Evolutionary conservation across 345 rosid genomes (phyloP), one percentile per base, ranked within the genome.

Genomic region (Eutrema japonicum): DNA sequence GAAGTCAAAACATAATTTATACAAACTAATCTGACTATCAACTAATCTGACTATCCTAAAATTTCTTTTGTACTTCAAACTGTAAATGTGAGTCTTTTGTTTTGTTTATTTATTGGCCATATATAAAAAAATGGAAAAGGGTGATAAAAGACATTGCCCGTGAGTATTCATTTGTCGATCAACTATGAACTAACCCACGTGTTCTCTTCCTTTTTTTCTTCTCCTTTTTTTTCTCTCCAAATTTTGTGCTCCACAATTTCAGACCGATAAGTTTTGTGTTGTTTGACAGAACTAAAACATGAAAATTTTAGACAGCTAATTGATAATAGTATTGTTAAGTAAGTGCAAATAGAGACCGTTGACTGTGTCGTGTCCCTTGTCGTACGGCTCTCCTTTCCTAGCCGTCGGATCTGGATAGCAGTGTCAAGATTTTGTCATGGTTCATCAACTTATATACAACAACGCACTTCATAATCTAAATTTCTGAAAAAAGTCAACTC

Each of bases 101-200:
- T 33, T 33, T 35, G 7, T 35, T 53, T 30, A 38, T 53, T 30
- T 13, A 12, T 12, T 30, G 18, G 18, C 58, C 38, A 54, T 13
- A 38, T 12, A 38, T 12, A 11, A 54, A 54, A 12, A 26, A 7
- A 32, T 43, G 16, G 54, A 5, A 55, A 68, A 35, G 27, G 18
- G 9, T 47, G 56, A 70, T 58, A 26, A 41, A 27, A 59, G 59
- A 49, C 41, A 48, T 27, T 10, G 50, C 51, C 67, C 59, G 75
- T 71, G 70, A 60, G 59, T 71, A 49, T 60, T 32, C 50, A 43
- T 49, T 59, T 33, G 43, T 38, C 75, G 41, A 71, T n/a, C 61
- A 52, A 51, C 35, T 26, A 37, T 41, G 37, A 66, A 37, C 36
- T 18, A 49, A 29, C 54, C 53, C 75, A 61, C 61, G 68, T 71